These are phyloP conservation scores for Nicotiana otophora DNA, from an alignment of 257 asterid species.

Conservation along the genomic window DNA sequence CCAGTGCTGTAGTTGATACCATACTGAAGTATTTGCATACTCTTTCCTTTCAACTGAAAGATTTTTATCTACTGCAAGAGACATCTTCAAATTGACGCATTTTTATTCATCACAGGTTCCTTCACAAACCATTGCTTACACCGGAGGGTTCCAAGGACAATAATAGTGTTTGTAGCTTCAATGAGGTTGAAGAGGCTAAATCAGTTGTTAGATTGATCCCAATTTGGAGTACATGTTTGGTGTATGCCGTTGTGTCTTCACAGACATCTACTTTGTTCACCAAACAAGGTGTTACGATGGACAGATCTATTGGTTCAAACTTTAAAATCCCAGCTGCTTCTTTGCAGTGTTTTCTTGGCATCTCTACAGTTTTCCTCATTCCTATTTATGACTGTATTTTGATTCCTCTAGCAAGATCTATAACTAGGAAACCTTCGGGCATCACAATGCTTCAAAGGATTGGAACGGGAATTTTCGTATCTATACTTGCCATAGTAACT, in stretches of 20 bases:
- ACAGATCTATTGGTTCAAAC: constrained; percentile 17
- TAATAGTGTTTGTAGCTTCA: background rate
- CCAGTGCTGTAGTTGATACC: too few relatives aligned
- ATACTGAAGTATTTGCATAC: too few relatives aligned
- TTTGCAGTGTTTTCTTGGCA: background rate
- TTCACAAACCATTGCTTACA: constrained; percentile 19
- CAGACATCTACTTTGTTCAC: constrained; percentile 25
- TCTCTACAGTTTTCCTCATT: constrained; percentile 4
- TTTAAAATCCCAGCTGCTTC: constrained; percentile 16
- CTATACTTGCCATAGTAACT: constrained; percentile 13
- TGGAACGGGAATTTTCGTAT: constrained; percentile 22
- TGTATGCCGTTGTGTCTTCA: constrained; percentile 22
- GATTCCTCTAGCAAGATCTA: constrained; percentile 16
- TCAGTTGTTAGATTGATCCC: constrained; percentile 22
- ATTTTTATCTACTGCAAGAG: background rate
- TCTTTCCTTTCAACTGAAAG: too few relatives aligned
- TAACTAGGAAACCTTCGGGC: constrained; percentile 22
- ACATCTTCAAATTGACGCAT: background rate
- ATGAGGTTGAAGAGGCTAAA: constrained; percentile 29
- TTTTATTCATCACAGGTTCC: constrained; percentile 17
- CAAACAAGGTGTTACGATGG: constrained; percentile 27
- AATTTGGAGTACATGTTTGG: constrained; percentile 21
- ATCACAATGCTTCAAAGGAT: constrained; percentile 28
- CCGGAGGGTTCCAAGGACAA: constrained; percentile 17
- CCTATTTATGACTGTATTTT: constrained; percentile 21